Percentiles rank a stretch among this genome's conserved stretches.
Conservation (phyloP, 75 land plant species). For the Isoetes taiwanensis region DNA sequence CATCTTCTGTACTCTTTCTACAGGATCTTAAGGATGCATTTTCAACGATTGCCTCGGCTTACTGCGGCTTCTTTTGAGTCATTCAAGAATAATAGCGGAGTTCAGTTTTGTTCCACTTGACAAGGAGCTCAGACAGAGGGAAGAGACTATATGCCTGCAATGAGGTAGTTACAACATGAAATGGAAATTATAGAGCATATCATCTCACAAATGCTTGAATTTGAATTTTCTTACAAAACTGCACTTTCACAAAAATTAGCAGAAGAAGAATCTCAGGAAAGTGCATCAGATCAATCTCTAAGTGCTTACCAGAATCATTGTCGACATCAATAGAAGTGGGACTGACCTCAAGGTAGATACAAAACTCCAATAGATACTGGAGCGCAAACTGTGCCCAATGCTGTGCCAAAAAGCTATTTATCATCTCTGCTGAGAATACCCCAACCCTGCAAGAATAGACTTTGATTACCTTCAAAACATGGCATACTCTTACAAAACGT, state of each 20-base stretch:
- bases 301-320: slow-evolving; percentile 55
- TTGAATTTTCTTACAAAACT: too few species aligned
- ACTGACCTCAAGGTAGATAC: slow-evolving; percentile 83
- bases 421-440: slow-evolving; percentile 61
- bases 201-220: background rate
- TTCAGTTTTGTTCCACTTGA: slow-evolving; percentile 82
- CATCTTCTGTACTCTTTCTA: too few species aligned
- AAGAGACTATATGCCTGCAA: slow-evolving; percentile 66
- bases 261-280: too few species aligned
- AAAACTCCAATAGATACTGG: slow-evolving; percentile 80
- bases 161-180: too few species aligned
- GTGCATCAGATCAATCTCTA: too few species aligned
- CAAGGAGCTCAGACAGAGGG: slow-evolving; percentile 38
- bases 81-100: slow-evolving; percentile 60
- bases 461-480: too few species aligned
- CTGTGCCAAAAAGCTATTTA: slow-evolving; percentile 38
- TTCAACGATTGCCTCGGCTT: too few species aligned
- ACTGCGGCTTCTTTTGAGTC: slow-evolving; percentile 38
- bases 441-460: too few species aligned
- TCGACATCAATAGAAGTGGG: slow-evolving; percentile 56
- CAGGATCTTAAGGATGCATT: too few species aligned
- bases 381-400: slow-evolving; percentile 66
- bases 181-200: too few species aligned
- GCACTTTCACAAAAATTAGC: too few species aligned
- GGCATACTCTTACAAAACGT: too few species aligned